phyloP scores from a whole-genome alignment of 176 grass and related monocot genomes.

The Saccharum officinarum region DNA sequence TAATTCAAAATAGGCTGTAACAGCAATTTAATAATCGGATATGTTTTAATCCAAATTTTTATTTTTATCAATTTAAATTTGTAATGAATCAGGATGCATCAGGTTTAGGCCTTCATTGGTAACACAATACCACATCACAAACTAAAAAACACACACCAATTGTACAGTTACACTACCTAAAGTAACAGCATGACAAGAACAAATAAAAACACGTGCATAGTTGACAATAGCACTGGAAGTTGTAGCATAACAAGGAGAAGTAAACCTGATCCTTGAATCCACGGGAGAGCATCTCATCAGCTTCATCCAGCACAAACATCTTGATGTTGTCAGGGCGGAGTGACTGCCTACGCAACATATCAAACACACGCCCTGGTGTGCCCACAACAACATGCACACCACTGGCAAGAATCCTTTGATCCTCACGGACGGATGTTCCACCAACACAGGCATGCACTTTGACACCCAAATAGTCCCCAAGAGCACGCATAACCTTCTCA shows the following conservation, averaged over 20 bases:
- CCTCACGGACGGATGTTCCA: conserved; percentile 78
- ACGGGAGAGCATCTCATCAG: conserved; percentile 87
- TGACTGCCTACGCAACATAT: conserved; percentile 75
- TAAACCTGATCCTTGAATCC: conserved; percentile 88
- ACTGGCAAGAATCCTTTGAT: conserved; percentile 78
- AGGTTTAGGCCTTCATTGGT: neutral
- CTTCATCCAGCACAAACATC: conserved; percentile 92
- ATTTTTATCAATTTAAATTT: neutral
- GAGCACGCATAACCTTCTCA: conserved; percentile 88
- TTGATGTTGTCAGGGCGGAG: conserved; percentile 68
- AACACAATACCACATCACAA: neutral
- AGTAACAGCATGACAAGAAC: neutral
- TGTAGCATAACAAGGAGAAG: neutral
- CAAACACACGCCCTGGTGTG: conserved; percentile 79
- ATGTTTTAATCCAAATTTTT: neutral
- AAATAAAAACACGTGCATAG: neutral
- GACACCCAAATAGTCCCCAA: conserved; percentile 81
- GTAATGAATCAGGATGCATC: neutral
- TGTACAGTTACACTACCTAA: neutral
- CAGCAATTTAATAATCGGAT: neutral
- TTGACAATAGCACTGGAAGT: too few species aligned
- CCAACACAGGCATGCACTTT: conserved; percentile 91
- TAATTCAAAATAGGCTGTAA: neutral
- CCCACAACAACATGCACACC: conserved; percentile 88
- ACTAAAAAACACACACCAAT: neutral